These are phyloP conservation scores for Scheffersomyces cryptocercus DNA, from an alignment of 1,139 yeast genomes.

Conservation along the genomic window DNA sequence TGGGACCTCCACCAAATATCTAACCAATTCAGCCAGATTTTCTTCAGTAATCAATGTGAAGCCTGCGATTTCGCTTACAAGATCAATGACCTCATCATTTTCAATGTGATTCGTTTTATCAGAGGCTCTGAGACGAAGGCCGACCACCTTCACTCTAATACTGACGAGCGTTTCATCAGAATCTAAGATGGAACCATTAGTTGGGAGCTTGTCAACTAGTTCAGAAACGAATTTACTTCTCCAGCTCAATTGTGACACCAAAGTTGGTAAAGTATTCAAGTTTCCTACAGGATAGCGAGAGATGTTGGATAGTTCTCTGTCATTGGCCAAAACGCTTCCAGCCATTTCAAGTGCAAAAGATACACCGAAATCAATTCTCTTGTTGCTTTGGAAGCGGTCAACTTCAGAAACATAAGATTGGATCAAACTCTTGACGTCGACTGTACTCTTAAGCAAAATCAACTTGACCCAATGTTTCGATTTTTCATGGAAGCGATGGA, in stretches of 20 bases:
- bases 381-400: constrained; percentile 30
- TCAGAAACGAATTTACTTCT: constrained; percentile 53
- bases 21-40: constrained; percentile 52
- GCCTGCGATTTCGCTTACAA: constrained; percentile 52
- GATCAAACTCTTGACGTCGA: constrained; percentile 76
- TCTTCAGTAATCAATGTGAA: constrained; percentile 46
- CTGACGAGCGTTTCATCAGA: constrained; percentile 28
- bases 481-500: constrained; percentile 57
- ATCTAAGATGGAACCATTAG: constrained; percentile 29
- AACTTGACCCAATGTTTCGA: constrained; percentile 67
- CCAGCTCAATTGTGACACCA: constrained; percentile 80
- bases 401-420: constrained; percentile 68
- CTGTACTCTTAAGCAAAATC: constrained; percentile 57
- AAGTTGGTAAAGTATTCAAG: constrained; percentile 67
- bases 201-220: constrained; percentile 36
- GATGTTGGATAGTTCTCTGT: constrained; percentile 52
- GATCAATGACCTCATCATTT: constrained; percentile 35
- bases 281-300: constrained; percentile 21
- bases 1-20: constrained; percentile 69
- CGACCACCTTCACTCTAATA: constrained; percentile 18
- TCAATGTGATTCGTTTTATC: constrained; percentile 15
- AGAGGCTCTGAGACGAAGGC: constrained; percentile 6
- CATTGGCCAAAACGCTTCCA: constrained; percentile 64
- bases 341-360: constrained; percentile 91
- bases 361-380: constrained; percentile 69